phyloP scores from a whole-genome alignment of 495 filamentous ascomycete species.

The Sabuloglossum arenarium region DNA sequence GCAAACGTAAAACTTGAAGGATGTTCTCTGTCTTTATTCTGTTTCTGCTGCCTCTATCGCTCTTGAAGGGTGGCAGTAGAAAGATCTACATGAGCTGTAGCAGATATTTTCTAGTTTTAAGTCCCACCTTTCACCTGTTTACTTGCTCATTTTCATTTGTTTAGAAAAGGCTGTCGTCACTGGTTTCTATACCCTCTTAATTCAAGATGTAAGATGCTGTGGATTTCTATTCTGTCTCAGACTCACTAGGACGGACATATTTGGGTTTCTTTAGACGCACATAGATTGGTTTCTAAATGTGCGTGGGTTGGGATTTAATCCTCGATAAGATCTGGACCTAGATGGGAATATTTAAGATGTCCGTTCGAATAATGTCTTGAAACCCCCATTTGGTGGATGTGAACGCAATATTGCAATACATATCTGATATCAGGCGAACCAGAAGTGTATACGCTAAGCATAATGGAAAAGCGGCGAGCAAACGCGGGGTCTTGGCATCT shows the following conservation, averaged over 20 bases:
- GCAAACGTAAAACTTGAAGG: background rate
- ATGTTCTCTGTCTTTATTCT: background rate
- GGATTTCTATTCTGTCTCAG: background rate
- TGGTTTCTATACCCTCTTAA: background rate
- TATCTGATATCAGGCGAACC: background rate
- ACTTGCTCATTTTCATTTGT: background rate
- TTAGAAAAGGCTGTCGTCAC: too few species aligned
- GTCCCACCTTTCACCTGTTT: too few species aligned
- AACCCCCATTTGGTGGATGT: too few species aligned
- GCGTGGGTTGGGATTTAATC: background rate
- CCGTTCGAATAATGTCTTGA: too few species aligned
- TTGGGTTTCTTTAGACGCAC: background rate
- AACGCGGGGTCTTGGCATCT: background rate
- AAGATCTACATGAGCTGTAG: too few species aligned
- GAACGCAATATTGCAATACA: background rate
- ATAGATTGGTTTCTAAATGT: background rate
- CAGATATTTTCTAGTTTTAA: too few species aligned
- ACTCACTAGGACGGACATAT: background rate
- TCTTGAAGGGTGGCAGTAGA: background rate
- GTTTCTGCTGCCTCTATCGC: too few species aligned
- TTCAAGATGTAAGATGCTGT: background rate
- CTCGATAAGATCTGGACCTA: background rate
- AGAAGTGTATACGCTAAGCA: too few species aligned
- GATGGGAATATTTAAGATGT: too few species aligned
- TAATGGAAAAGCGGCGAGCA: background rate